Percentiles rank a stretch among this genome's conserved stretches.
phyloP scores from a whole-genome alignment of 2,329 filamentous ascomycete genomes.

The Sporothrix curviconia region DNA sequence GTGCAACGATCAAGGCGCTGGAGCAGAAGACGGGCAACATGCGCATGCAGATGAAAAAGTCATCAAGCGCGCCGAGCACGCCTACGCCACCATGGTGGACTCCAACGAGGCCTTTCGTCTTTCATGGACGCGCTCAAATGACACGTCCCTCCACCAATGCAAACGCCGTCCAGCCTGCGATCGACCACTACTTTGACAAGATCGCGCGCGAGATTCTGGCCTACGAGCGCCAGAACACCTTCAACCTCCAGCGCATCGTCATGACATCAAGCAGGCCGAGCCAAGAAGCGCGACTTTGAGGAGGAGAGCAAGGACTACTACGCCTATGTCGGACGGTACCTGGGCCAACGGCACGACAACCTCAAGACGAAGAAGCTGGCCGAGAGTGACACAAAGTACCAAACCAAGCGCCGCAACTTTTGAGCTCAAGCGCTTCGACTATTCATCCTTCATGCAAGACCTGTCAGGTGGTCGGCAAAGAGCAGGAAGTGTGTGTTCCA shows the following conservation, averaged over 20 bases:
- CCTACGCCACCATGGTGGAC: conserved; percentile 68
- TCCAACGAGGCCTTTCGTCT: conserved; percentile 76
- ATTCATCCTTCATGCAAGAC: conserved; percentile 98
- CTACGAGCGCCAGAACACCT: conserved; percentile 79
- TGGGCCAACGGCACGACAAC: conserved; percentile 93
- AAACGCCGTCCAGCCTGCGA: conserved; percentile 90
- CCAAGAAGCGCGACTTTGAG: conserved; percentile 96
- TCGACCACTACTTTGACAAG: conserved; percentile 97
- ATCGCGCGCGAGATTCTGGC: conserved; percentile 83
- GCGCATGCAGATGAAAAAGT: conserved; percentile 95
- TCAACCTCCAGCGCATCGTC: conserved; percentile 82
- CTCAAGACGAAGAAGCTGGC: conserved; percentile 94
- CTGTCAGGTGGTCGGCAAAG: conserved; percentile 97
- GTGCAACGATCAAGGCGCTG: conserved; percentile 90
- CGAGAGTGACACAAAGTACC: conserved; percentile 94
- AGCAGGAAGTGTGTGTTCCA: conserved; percentile 94
- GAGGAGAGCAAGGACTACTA: conserved; percentile 99
- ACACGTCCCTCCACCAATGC: conserved; percentile 86
- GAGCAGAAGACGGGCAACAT: conserved; percentile 96
- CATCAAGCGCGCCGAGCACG: conserved; percentile 86
- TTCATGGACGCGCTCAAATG: conserved; percentile 82
- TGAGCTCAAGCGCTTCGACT: conserved; percentile 95
- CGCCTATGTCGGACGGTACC: conserved; percentile 85
- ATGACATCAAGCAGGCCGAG: conserved; percentile 99
- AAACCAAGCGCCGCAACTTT: conserved; percentile 89